phyloP scores from a whole-genome alignment of 2,329 filamentous ascomycete species.

The Fusarium sp. region DNA sequence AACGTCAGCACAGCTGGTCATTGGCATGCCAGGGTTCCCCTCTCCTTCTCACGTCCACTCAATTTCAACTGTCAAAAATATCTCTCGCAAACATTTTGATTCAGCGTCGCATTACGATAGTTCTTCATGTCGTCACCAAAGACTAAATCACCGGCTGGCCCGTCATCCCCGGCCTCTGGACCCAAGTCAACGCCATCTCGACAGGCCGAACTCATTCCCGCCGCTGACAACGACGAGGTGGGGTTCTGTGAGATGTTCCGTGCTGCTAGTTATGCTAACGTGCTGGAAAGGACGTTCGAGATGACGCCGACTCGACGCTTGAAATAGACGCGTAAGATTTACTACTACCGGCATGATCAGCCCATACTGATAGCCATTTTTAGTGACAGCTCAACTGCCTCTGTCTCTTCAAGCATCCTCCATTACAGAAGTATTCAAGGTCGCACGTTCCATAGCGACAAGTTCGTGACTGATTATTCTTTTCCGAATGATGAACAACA shows the following conservation, averaged over 20 bases:
- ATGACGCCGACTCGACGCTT: not conserved
- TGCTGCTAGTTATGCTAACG: not conserved
- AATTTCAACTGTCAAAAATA: not conserved
- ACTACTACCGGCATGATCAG: accelerated
- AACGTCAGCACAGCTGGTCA: not conserved
- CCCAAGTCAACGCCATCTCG: not conserved
- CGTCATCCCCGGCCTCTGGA: not conserved
- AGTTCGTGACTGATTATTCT: slow-evolving; percentile 15
- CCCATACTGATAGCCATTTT: accelerated
- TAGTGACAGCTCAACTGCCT: slow-evolving; percentile 20
- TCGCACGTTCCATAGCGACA: slow-evolving; percentile 25
- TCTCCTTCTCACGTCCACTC: not conserved
- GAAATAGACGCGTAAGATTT: not conserved
- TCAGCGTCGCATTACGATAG: accelerated
- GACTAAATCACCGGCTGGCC: not conserved
- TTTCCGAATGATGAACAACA: slow-evolving; percentile 28
- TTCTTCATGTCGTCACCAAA: not conserved
- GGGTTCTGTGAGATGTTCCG: accelerated
- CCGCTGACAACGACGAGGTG: not conserved
- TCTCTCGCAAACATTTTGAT: not conserved
- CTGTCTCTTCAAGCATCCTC: slow-evolving; percentile 18
- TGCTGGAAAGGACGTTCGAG: not conserved
- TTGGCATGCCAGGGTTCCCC: not conserved
- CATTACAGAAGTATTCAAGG: slow-evolving; percentile 23
- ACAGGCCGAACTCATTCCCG: not conserved